Base-by-base conservation (phyloP, 768 basidiomycete genomes). In the Sistotremastrum niveocremeum region DNA sequence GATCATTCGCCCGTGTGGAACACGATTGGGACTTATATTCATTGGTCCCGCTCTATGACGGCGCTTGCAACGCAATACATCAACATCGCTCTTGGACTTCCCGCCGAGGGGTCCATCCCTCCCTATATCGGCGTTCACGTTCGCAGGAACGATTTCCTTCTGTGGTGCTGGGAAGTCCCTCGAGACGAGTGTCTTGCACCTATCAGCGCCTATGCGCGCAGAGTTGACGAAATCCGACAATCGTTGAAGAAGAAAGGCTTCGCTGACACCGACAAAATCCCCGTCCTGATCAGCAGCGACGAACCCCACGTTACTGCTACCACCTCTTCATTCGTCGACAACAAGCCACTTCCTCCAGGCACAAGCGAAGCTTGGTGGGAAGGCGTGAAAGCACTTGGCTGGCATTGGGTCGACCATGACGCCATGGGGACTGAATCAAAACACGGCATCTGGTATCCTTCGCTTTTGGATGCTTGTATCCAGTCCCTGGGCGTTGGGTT, bases 381-480 rank as follows among this genome's bases (percentile, higher is more conserved):
- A n/a, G 69, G 67, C 20, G 71, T 77, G 5, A 57, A 61, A 28
- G 60, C 60, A 39, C 51, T 65, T 34, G 77, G 77, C 1, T 81
- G 78, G 77, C 65, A 62, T 34, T 54, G 56, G 11, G 57, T 77
- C 33, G 70, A 79, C 54, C 76, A 76, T 55, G 62, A 68, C 6
- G 37, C 41, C 2, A 55, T 56, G 53, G 50, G 57, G 12, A 77
- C 76, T 4, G 65, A 54, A 36, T 66, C 73, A 45, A 54, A 54
- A 8, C 64, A 74, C 48, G 73, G 74, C 6, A 57, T 57, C 39
- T 79, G 76, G 80, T 79, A 82, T 58, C 79, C 81, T 8, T 62
- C 81, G n/a, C 61, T 86, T 42, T 70, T 85, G 43, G 83, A 85
- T 54, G 79, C 81, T 3, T 76, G 74, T 6, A 73, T 84, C 47